Evolutionary conservation across 129 eudicot genomes (phyloP).

Genomic region (Pittosporum tobira): DNA sequence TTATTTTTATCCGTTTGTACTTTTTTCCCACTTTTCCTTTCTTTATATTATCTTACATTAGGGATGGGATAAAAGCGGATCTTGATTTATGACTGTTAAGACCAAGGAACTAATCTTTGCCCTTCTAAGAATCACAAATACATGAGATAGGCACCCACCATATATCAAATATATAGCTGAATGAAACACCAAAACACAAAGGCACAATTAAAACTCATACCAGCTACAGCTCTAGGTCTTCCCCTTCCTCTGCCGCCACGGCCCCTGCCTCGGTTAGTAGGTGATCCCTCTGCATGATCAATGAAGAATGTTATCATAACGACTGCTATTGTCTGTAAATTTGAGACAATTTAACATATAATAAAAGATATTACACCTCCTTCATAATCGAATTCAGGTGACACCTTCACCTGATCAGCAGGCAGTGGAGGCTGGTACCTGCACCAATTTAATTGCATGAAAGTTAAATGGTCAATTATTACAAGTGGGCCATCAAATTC

Average conservation of each 20-base stretch:
- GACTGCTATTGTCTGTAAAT: background rate
- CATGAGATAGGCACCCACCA: background rate
- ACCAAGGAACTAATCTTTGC: too few species aligned
- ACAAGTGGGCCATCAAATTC: too few species aligned
- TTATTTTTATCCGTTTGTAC: too few species aligned
- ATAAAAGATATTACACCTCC: slow-evolving; percentile 42
- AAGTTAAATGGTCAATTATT: too few species aligned
- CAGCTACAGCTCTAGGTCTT: slow-evolving; percentile 58
- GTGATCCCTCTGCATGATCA: slow-evolving; percentile 59
- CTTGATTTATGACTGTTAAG: too few species aligned
- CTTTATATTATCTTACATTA: too few species aligned
- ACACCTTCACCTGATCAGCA: slow-evolving; percentile 80
- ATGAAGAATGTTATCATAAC: background rate
- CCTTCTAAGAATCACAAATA: too few species aligned
- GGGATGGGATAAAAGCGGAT: too few species aligned
- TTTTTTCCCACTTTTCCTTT: too few species aligned
- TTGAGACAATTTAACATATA: background rate
- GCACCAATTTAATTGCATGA: slow-evolving; percentile 4
- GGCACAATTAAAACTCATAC: slow-evolving; percentile 20
- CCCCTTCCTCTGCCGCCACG: slow-evolving; percentile 90
- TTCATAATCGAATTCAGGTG: slow-evolving; percentile 57
- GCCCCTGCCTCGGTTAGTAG: slow-evolving; percentile 81
- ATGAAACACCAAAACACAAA: background rate
- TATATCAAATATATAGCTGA: background rate
- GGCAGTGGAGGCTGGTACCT: slow-evolving; percentile 91